These are phyloP conservation scores for Sordaria brevicollis DNA, from an alignment of 495 filamentous ascomycete genomes.

Conservation along the genomic window DNA sequence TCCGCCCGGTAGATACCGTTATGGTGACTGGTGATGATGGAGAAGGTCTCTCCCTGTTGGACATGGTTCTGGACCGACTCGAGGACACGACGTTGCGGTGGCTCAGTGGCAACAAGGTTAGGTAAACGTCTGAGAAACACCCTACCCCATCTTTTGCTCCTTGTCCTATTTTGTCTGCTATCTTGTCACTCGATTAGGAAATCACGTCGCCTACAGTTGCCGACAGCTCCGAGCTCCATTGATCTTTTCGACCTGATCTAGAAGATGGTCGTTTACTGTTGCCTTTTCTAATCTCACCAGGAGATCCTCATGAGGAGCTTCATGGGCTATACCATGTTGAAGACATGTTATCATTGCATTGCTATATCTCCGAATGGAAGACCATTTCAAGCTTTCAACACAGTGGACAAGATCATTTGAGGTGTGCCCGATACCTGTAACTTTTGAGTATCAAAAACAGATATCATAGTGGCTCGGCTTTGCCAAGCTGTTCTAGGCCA, in stretches of 20 bases:
- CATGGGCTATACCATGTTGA: not conserved
- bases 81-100: not conserved
- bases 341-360: not conserved
- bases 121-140: not conserved
- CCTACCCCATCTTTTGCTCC: not conserved
- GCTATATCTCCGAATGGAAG: not conserved
- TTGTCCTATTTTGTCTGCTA: not conserved
- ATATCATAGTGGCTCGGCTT: not conserved
- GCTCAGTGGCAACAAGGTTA: not conserved
- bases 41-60: not conserved
- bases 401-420: not conserved
- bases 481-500: not conserved
- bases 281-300: not conserved
- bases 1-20: not conserved
- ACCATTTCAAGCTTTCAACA: not conserved
- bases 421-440: not conserved
- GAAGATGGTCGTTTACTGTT: not conserved
- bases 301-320: not conserved
- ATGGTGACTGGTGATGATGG: not conserved
- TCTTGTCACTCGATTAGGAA: not conserved
- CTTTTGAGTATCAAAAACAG: no score
- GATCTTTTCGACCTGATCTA: not conserved
- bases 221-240: not conserved
- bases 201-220: not conserved
- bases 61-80: not conserved